A percentile compares a stretch with the other conserved stretches of the same genome.
Conservation (phyloP, 2,329 filamentous ascomycete genomes). For the Neocatenulostroma microsporum region DNA sequence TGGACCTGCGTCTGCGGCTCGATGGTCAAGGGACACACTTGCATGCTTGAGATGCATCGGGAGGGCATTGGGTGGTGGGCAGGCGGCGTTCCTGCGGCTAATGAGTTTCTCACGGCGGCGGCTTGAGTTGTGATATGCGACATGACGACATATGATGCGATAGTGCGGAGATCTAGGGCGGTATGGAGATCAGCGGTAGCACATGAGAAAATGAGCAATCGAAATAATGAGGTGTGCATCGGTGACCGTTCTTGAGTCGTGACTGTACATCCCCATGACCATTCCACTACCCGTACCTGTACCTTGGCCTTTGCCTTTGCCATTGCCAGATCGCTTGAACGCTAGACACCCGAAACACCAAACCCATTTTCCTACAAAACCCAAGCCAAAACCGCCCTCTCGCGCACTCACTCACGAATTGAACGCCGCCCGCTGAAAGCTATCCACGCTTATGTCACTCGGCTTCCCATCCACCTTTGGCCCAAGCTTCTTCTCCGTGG, state of each 20-base stretch:
- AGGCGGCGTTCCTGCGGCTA: no score
- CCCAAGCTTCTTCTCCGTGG: conserved; percentile 27
- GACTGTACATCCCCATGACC: no score
- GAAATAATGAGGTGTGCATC: no score
- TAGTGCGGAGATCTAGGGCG: no score
- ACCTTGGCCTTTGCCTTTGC: not conserved
- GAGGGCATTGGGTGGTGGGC: conserved; percentile 6
- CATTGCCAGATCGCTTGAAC: conserved; percentile 8
- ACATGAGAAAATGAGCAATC: no score
- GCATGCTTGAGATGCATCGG: conserved; percentile 9
- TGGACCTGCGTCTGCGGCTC: conserved; percentile 24
- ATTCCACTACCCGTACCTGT: no score
- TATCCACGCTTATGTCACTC: conserved; percentile 59
- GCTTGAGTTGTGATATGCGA: no score
- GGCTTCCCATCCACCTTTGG: conserved; percentile 52
- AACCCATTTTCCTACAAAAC: not conserved
- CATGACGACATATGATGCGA: no score
- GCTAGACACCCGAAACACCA: conserved; percentile 2
- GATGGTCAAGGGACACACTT: conserved; percentile 14
- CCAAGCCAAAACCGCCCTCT: no score
- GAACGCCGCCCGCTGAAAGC: conserved; percentile 63
- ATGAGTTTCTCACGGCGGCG: no score
- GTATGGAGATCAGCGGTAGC: no score
- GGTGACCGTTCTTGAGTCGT: no score
- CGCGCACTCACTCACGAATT: conserved; percentile 48